phyloP scores from a whole-genome alignment of 1,284 basidiomycete genomes.

The Trametes sp. region DNA sequence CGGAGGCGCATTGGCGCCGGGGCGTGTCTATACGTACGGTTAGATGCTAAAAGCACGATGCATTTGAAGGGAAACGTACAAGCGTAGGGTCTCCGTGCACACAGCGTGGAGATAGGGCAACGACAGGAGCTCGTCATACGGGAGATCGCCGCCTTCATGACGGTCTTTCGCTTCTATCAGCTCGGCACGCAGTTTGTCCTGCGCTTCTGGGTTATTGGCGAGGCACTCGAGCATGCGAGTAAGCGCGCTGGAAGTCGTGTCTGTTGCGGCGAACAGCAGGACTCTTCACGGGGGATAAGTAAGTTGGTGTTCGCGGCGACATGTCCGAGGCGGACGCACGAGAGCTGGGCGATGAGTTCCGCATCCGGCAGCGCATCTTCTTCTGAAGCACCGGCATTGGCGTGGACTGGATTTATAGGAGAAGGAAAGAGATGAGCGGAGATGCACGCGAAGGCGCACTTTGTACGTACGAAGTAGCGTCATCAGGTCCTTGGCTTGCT shows the following conservation, averaged over 20 bases:
- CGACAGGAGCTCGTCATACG: constrained; percentile 16
- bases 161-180: constrained; percentile 26
- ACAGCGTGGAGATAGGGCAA: constrained; percentile 62
- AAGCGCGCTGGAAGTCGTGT: constrained; percentile 21
- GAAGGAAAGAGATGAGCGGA: neutral
- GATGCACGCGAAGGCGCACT: neutral
- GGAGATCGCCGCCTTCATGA: constrained; percentile 36
- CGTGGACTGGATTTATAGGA: neutral
- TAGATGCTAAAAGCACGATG: neutral
- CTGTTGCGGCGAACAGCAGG: constrained; percentile 28
- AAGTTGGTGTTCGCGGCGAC: no score
- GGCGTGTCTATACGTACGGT: neutral
- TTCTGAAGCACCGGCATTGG: constrained; percentile 33
- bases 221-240: constrained; percentile 20
- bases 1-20: constrained; percentile 4
- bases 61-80: constrained; percentile 50
- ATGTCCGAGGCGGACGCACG: constrained; percentile 34
- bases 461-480: neutral
- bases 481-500: neutral
- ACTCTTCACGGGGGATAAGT: neutral
- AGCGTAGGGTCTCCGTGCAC: constrained; percentile 38
- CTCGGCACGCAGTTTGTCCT: constrained; percentile 5
- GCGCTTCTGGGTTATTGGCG: neutral
- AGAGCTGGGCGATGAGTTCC: constrained; percentile 42
- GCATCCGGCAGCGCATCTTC: constrained; percentile 38